Conservation (phyloP, 2,329 filamentous ascomycete species). For the Aspergillus sp. region DNA sequence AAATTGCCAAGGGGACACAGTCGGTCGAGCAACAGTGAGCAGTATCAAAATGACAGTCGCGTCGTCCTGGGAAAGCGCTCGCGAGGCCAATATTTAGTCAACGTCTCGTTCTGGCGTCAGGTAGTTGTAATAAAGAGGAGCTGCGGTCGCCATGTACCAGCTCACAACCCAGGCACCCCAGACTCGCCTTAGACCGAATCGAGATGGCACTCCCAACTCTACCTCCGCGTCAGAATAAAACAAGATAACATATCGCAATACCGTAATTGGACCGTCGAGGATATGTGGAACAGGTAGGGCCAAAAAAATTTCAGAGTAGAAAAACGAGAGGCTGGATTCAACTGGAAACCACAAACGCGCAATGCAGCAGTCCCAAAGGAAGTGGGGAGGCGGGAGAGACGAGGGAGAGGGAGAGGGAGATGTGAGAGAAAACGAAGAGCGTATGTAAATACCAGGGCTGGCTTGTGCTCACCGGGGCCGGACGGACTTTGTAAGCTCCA, state of each 20-base stretch:
- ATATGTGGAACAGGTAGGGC: background rate
- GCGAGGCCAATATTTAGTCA: background rate
- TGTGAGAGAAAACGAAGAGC: conserved; percentile 4
- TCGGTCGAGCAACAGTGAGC: background rate
- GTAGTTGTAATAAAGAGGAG: conserved; percentile 4
- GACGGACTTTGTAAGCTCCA: conserved; percentile 14
- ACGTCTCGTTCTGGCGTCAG: background rate
- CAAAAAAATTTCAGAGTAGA: background rate
- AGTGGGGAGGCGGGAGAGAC: conserved; percentile 5
- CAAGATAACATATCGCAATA: conserved; percentile 6
- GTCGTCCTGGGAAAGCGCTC: background rate
- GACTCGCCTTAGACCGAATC: conserved; percentile 4
- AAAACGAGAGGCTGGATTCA: conserved; percentile 9
- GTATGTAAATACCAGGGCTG: conserved; percentile 12
- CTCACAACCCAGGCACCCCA: conserved; percentile 1
- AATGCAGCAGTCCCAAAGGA: conserved; percentile 5
- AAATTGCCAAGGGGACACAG: background rate
- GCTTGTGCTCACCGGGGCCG: conserved; percentile 16
- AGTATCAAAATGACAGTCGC: background rate
- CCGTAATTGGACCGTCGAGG: background rate
- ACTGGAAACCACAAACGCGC: conserved; percentile 9
- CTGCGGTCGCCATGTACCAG: conserved; percentile 13
- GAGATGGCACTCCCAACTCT: conserved; percentile 4
- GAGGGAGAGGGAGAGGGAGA: conserved; percentile 1
- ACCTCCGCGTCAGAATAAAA: conserved; percentile 9